phyloP scores from a whole-genome alignment of 78 protist species.

The Dictyostelium discoideum region dicty_2.7 NC_007088.5:1354001-1354500 shows the following conservation, averaged over 20 bases:
- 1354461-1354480: constrained; percentile 28
- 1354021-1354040: constrained; percentile 69
- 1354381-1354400: background rate
- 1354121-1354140: background rate
- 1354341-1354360: constrained; percentile 47
- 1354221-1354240: background rate
- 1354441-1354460: constrained; percentile 69
- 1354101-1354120: background rate
- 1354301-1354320: constrained; percentile 46
- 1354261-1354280: background rate
- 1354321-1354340: constrained; percentile 64
- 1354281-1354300: background rate
- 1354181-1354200: constrained; percentile 48
- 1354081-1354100: constrained; percentile 1
- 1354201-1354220: constrained; percentile 19
- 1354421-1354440: constrained; percentile 17
- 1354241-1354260: background rate
- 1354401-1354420: constrained; percentile 3
- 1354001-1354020: constrained; percentile 32
- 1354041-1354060: constrained; percentile 3
- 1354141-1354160: constrained; percentile 6
- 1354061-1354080: background rate
- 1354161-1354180: constrained; percentile 11
- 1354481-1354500: constrained; percentile 71
- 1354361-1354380: constrained; percentile 70